Conservation (phyloP, 2,329 filamentous ascomycete genomes). For the Emmonsiellopsis sp. region DNA sequence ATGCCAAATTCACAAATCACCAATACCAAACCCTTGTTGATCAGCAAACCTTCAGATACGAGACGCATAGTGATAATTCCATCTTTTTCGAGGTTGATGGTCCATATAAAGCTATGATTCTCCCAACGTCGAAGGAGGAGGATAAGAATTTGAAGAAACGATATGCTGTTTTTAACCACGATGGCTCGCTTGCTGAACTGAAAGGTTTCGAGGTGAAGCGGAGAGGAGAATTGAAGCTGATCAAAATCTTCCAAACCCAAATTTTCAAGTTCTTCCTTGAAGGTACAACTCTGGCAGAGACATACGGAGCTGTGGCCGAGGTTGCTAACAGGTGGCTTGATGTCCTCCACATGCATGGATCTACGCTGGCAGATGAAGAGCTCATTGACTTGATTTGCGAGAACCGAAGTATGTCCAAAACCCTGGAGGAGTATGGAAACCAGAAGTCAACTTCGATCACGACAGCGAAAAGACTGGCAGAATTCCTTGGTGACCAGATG, state of each 20-base stretch:
- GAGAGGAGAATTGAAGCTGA: conserved; percentile 93
- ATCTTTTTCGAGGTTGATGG: conserved; percentile 99
- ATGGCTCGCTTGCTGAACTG: conserved; percentile 86
- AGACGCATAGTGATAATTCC: conserved; percentile 96
- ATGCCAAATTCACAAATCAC: conserved; percentile 89
- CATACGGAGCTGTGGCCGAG: conserved; percentile 83
- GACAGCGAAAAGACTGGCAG: conserved; percentile 84
- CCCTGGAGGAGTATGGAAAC: conserved; percentile 84
- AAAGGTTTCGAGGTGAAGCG: conserved; percentile 98
- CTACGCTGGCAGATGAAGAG: conserved; percentile 88
- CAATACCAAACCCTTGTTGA: conserved; percentile 91
- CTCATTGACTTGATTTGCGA: conserved; percentile 99
- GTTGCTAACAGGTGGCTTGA: conserved; percentile 96
- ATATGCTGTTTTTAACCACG: conserved; percentile 98
- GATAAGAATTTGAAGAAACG: conserved; percentile 99
- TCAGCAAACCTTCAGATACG: conserved; percentile 71
- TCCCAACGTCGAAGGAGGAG: conserved; percentile 96
- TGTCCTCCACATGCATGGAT: conserved; percentile 79
- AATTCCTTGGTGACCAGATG: conserved; percentile 97
- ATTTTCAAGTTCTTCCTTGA: conserved; percentile 99
- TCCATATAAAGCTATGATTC: conserved; percentile 92
- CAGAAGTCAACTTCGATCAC: conserved; percentile 99
- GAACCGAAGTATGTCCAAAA: conserved; percentile 97
- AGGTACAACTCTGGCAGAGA: conserved; percentile 75
- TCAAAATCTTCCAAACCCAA: conserved; percentile 99